These are phyloP conservation scores for Violaceomyces palustris DNA, from an alignment of 1,284 basidiomycete species.

Conservation along the genomic window DNA sequence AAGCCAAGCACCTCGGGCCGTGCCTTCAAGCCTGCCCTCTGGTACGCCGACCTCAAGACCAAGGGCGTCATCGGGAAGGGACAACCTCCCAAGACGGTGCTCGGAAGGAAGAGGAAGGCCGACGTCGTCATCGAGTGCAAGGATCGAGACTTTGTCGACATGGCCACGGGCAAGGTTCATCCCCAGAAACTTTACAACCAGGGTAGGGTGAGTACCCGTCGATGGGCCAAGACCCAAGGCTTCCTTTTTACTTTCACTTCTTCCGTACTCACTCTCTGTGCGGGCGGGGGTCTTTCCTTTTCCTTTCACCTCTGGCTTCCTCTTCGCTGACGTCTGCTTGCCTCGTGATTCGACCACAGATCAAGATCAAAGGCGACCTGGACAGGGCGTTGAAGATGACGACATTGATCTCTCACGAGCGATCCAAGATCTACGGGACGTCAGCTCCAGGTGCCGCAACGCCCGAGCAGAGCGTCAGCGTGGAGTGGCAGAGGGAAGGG, in stretches of 20 bases:
- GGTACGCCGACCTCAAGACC: slow-evolving; percentile 37
- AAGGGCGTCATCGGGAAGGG: slow-evolving; percentile 34
- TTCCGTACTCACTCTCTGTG: slow-evolving; percentile 1
- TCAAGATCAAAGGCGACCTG: slow-evolving; percentile 45
- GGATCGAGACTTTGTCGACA: slow-evolving; percentile 44
- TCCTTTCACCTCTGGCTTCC: background rate
- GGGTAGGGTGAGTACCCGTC: slow-evolving; percentile 25
- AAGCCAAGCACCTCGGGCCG: slow-evolving; percentile 27
- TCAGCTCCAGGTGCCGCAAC: slow-evolving; percentile 6
- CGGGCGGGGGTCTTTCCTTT: background rate
- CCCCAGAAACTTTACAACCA: slow-evolving; percentile 34
- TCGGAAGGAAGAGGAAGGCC: slow-evolving; percentile 40
- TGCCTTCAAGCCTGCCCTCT: slow-evolving; percentile 41
- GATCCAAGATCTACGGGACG: slow-evolving; percentile 38
- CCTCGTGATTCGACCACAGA: slow-evolving; percentile 5
- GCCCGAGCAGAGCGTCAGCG: slow-evolving; percentile 4
- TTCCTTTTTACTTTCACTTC: too few species aligned
- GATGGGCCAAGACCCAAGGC: too few species aligned
- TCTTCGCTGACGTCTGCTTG: background rate
- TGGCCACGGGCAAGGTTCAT: slow-evolving; percentile 44
- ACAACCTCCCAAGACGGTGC: slow-evolving; percentile 35
- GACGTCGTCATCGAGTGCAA: slow-evolving; percentile 47
- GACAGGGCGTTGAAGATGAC: slow-evolving; percentile 35
- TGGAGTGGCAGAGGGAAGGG: slow-evolving; percentile 18
- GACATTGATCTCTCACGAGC: slow-evolving; percentile 41